Evolutionary conservation across 2,329 filamentous ascomycete genomes (phyloP), one percentile per base, ranked within the genome.

Genomic region (Mycogone perniciosa): DNA sequence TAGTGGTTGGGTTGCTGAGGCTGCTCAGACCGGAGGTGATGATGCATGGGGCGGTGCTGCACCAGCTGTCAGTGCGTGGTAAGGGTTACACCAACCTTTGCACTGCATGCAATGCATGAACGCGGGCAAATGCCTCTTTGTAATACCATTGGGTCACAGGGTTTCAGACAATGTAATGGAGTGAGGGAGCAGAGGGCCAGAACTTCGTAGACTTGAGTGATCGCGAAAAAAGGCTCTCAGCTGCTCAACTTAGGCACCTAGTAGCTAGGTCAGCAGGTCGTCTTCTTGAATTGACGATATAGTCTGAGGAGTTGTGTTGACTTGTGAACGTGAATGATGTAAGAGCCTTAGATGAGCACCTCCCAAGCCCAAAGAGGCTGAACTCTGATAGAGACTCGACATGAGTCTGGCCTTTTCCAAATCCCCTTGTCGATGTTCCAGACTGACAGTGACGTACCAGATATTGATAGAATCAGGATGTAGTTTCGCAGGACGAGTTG

Each of bases 41-140:
- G 26, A 50, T 34, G 46, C 45, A n/a, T 58, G 56, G 53, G 54
- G 52, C 2, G 41, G 11, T n/a, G 46, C 13, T 34, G 29, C 29
- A 10, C 26, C 46, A 3, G 46, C 37, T 39, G 37, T 20, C 26
- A 5, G 4, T n/a, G 41, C 41, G 8, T 44, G 41, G 27, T 44
- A 13, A 13, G 9, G 27, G n/a, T 31, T 13, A 27, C 20, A 30
- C 40, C 6, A 26, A 38, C 34, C 11, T 6, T 39, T 10, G 31
- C 10, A 10, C 30, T 46, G 31, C 20, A 20, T 20, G 20, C 20
- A 20, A 20, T 20, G 20, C 20, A 20, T 20, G 20, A 20, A 20
- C 20, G 20, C 20, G 29, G 6, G 20, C 41, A 11, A 7, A 20
- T 38, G 34, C 34, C 7, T 37, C 7, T 8, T 11, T 35, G 33